A percentile compares a stretch with the other conserved stretches of the same genome.
These are phyloP conservation scores for Mycena venus DNA, from an alignment of 768 basidiomycete species.

Conservation along the genomic window DNA sequence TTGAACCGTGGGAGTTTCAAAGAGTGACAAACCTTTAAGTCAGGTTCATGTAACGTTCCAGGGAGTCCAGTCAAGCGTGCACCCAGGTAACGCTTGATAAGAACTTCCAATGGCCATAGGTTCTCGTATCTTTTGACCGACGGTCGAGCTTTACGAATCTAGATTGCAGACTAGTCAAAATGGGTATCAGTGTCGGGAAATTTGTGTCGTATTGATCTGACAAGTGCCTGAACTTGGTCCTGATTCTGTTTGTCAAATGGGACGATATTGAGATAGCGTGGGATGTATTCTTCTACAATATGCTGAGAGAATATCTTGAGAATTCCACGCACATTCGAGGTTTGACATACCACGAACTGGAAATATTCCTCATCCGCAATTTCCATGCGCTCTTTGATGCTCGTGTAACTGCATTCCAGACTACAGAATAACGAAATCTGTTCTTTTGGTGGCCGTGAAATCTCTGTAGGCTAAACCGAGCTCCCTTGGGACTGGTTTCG, in stretches of 20 bases:
- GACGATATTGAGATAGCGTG: not conserved
- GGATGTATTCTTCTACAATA: not conserved
- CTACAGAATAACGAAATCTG: not conserved
- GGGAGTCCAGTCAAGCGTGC: not conserved
- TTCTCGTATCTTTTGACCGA: not conserved
- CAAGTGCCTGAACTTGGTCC: not conserved
- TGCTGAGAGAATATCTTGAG: not conserved
- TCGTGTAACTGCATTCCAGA: not conserved
- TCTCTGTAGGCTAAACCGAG: not conserved
- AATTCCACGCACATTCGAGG: no score
- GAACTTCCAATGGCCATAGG: not conserved
- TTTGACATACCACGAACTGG: not conserved
- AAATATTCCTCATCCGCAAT: not conserved
- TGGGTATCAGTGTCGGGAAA: not conserved
- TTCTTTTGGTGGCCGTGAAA: not conserved
- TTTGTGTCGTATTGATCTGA: not conserved
- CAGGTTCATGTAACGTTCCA: not conserved
- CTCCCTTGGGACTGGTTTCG: not conserved
- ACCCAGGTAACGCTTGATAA: not conserved
- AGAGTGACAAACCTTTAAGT: not conserved
- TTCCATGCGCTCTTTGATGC: not conserved
- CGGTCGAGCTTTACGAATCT: not conserved
- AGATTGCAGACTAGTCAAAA: not conserved
- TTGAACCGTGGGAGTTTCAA: no score
- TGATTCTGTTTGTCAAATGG: not conserved